Evolutionary conservation across 805 yeast genomes (phyloP).

Genomic region (Yamadazyma endophytica): DNA sequence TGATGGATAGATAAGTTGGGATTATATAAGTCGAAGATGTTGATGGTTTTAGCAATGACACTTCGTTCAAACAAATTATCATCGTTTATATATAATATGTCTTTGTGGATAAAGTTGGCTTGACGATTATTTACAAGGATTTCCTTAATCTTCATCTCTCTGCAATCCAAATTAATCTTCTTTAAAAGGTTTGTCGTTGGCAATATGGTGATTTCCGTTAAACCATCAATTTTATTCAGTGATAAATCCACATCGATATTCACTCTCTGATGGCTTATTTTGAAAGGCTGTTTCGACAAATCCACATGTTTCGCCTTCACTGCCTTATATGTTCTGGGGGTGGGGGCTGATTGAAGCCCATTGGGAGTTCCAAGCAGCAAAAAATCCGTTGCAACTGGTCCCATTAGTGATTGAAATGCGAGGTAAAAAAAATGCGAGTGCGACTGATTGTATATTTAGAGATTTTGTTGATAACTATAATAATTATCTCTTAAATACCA

Average conservation of each 20-base stretch:
- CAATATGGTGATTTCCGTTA: slow-evolving; percentile 76
- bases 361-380: neutral
- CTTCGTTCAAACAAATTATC: slow-evolving; percentile 25
- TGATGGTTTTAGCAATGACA: slow-evolving; percentile 17
- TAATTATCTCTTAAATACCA: slow-evolving; percentile 7
- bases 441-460: slow-evolving; percentile 1
- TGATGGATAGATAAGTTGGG: slow-evolving; percentile 43
- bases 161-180: slow-evolving; percentile 69
- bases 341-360: slow-evolving; percentile 1
- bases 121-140: slow-evolving; percentile 59
- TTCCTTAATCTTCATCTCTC: slow-evolving; percentile 63
- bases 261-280: slow-evolving; percentile 81
- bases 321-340: slow-evolving; percentile 18
- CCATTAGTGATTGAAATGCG: no score
- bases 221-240: slow-evolving; percentile 56
- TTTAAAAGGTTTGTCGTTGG: slow-evolving; percentile 62
- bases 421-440: no score
- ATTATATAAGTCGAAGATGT: slow-evolving; percentile 42
- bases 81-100: slow-evolving; percentile 41
- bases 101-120: slow-evolving; percentile 52
- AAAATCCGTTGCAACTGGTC: slow-evolving; percentile 9
- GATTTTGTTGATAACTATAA: no score
- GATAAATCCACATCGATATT: slow-evolving; percentile 74
- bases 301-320: slow-evolving; percentile 16
- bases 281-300: slow-evolving; percentile 46